Percentiles rank a stretch among this genome's conserved stretches.
These are phyloP conservation scores for Plectosphaerella sp. DNA, from an alignment of 2,329 filamentous ascomycete genomes.

Conservation along the genomic window DNA sequence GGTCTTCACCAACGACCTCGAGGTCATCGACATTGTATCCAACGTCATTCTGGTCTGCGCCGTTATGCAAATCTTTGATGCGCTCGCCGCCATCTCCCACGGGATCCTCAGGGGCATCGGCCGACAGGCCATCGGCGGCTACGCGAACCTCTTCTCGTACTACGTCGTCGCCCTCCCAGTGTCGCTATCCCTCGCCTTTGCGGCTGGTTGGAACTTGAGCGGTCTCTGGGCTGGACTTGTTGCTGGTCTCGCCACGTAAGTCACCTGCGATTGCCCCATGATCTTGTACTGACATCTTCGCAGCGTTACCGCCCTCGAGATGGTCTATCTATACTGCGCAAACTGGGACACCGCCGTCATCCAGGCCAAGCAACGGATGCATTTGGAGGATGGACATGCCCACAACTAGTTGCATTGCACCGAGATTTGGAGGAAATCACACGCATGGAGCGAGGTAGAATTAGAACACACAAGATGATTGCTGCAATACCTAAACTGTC, in stretches of 20 bases:
- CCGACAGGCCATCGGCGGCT: conserved; percentile 83
- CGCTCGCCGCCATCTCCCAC: conserved; percentile 72
- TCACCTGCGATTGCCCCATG: conserved; percentile 9
- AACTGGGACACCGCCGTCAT: conserved; percentile 50
- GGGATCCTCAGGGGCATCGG: conserved; percentile 84
- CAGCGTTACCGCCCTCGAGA: conserved; percentile 51
- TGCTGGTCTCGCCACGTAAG: conserved; percentile 62
- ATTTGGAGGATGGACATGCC: too few relatives aligned
- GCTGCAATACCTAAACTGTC: too few relatives aligned
- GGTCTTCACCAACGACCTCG: conserved; percentile 69
- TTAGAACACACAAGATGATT: too few relatives aligned
- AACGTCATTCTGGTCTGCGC: conserved; percentile 74
- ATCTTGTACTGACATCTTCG: not conserved
- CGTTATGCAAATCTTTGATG: conserved; percentile 86
- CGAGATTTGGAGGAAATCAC: not conserved
- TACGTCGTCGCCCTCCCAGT: conserved; percentile 84
- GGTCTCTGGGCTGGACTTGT: conserved; percentile 81
- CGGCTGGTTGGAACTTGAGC: conserved; percentile 67
- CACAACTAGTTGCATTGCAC: not conserved
- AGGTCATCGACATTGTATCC: conserved; percentile 66
- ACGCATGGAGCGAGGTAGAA: not conserved
- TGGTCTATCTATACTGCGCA: conserved; percentile 43
- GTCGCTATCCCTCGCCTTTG: conserved; percentile 74
- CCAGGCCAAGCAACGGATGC: conserved; percentile 45
- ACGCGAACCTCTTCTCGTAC: conserved; percentile 81